Percentiles rank a stretch among this genome's conserved stretches.
Conservation (phyloP, 2,329 filamentous ascomycete species). For the Clarireedia paspali region DNA sequence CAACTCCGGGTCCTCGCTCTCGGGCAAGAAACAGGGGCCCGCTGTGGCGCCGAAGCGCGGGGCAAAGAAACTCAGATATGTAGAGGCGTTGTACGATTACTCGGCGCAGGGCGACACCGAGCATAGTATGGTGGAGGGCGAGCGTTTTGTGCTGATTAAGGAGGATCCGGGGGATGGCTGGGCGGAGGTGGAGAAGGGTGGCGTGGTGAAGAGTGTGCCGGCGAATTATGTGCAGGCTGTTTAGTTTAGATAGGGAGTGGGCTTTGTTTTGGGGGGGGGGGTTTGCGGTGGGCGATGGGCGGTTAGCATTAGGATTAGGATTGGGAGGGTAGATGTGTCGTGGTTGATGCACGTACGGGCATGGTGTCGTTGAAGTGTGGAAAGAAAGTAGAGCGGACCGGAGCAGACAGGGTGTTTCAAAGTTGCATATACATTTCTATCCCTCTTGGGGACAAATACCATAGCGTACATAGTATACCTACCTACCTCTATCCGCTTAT, state of each 20-base stretch:
- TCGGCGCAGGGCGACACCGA: constrained; percentile 77
- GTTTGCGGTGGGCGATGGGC: no score
- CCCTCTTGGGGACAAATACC: no score
- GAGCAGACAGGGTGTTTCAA: no score
- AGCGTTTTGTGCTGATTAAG: constrained; percentile 82
- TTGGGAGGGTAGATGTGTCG: no score
- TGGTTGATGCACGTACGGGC: no score
- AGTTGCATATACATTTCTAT: no score
- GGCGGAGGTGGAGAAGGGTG: constrained; percentile 92
- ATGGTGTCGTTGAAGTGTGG: no score
- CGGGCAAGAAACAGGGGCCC: constrained; percentile 31
- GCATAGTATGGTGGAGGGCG: constrained; percentile 84
- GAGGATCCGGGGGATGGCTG: constrained; percentile 89
- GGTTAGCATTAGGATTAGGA: no score
- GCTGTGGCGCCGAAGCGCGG: constrained; percentile 85
- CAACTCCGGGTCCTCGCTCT: constrained; percentile 63
- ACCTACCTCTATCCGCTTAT: no score
- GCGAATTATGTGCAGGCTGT: constrained; percentile 76
- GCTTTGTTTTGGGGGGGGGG: no score
- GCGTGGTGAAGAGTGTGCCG: constrained; percentile 79
- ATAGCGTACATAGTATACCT: no score
- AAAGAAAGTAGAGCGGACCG: no score
- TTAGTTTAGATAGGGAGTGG: constrained; percentile 1
- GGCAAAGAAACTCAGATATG: constrained; percentile 89
- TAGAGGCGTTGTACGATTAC: constrained; percentile 90